Percentiles rank a stretch among this genome's conserved stretches.
Conservation (phyloP, 2,329 filamentous ascomycete genomes). For the Penicillium glabrum region DNA sequence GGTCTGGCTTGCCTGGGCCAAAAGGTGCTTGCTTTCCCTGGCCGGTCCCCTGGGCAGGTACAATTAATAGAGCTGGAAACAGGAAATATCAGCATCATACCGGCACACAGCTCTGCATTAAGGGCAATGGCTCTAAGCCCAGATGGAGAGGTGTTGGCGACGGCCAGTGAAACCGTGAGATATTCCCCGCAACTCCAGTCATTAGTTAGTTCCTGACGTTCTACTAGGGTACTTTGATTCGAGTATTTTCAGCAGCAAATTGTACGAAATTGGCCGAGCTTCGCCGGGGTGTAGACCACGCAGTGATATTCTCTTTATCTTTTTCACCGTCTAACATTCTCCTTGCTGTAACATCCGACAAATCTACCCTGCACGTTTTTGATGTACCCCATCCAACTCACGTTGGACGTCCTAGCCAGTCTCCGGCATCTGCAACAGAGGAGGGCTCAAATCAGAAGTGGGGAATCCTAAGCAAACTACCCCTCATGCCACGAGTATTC, state of each 20-base stretch:
- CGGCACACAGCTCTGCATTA: slow-evolving; percentile 78
- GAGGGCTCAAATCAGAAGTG: slow-evolving; percentile 69
- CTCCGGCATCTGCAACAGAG: slow-evolving; percentile 33
- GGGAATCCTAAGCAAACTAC: slow-evolving; percentile 80
- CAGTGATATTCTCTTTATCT: slow-evolving; percentile 80
- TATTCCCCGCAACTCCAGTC: background rate
- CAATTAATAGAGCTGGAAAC: slow-evolving; percentile 78
- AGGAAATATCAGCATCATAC: slow-evolving; percentile 87
- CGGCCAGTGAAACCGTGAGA: slow-evolving; percentile 75
- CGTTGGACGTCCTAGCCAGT: slow-evolving; percentile 34
- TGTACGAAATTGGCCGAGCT: slow-evolving; percentile 81
- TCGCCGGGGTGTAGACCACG: slow-evolving; percentile 83
- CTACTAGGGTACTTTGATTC: slow-evolving; percentile 75
- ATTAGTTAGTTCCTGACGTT: background rate
- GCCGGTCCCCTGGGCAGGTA: slow-evolving; percentile 82
- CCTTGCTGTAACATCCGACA: slow-evolving; percentile 92
- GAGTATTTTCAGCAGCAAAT: slow-evolving; percentile 77
- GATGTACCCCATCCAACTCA: slow-evolving; percentile 63
- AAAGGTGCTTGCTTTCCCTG: slow-evolving; percentile 77
- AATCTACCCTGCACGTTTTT: slow-evolving; percentile 92
- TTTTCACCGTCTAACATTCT: slow-evolving; percentile 80
- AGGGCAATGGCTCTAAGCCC: slow-evolving; percentile 76
- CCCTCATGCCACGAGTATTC: slow-evolving; percentile 81
- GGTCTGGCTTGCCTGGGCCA: slow-evolving; percentile 77
- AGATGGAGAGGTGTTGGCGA: slow-evolving; percentile 80